Base-by-base conservation (phyloP, 257 asterid species). In the Primulina huaijiensis region DNA sequence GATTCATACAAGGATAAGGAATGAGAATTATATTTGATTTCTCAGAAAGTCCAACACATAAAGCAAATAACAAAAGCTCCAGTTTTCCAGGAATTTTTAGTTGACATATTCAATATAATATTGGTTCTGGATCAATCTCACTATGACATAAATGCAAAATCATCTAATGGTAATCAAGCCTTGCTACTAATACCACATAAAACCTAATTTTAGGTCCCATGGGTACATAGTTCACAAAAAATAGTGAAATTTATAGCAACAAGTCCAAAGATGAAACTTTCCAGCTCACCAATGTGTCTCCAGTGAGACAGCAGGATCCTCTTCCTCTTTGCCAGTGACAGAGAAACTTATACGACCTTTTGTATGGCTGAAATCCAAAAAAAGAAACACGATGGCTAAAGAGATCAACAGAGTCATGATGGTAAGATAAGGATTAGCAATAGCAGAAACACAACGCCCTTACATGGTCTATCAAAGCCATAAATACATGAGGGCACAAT, bases 341-440 rank as follows among this genome's bases (percentile, higher is more conserved):
- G 89, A 89, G 90, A 88, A 94, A 72, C 99, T 89, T 78, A 91
- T 88, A 74, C 89, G 99, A 72, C 97, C 97, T 75, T 82, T 87
- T 20, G 99, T 91, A 75, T 91, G 99, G 86, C 97, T 94, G 92
- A 74, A 57, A 79, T 70, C 69, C 60, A 29, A 69, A 67, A 8
- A 60, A 23, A 6, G 59, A 63, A 67, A 60, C 33, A 29, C 12
- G 62, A 12, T 23, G 52, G 63, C 35, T 12, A 30, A 65, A 23
- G 27, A 14, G 20, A 58, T 53, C 20, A 17, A n/a, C 63, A 77
- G 17, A 62, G 37, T 5, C 67, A 33, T 11, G 33, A 43, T 3
- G 55, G 37, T 72, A 66, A 53, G 27, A 12, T 30, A 43, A 60
- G 7, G 38, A 69, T 27, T 19, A 64, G 14, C 19, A 17, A 14